Percentiles rank a stretch among this genome's conserved stretches.
Evolutionary conservation across 192 early-diverging fungal genomes (phyloP).

Genomic region (Chytriomyces sp.): DNA sequence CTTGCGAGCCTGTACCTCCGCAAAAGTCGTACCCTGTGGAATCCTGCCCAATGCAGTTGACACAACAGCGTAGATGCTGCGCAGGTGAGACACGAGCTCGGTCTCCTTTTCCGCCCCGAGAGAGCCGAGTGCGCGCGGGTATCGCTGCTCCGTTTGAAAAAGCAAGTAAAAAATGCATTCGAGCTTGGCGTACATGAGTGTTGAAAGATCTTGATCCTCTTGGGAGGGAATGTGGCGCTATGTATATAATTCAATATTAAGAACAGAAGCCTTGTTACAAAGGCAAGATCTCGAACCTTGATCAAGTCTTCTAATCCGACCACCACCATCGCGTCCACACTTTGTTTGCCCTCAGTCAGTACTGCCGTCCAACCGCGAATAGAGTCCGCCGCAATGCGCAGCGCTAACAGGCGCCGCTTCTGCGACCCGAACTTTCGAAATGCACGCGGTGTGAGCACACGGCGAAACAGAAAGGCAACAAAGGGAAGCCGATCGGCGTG

Average conservation of each 20-base stretch:
- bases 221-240: background rate
- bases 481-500: too few species aligned
- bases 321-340: background rate
- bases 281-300: background rate
- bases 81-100: background rate
- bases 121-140: background rate
- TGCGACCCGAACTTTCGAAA: background rate
- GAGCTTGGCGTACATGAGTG: background rate
- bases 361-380: too few species aligned
- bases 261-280: too few species aligned
- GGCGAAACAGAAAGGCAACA: background rate
- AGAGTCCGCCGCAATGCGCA: background rate
- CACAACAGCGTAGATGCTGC: background rate
- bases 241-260: too few species aligned
- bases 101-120: background rate
- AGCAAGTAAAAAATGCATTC: background rate
- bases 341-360: background rate
- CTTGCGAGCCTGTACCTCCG: background rate
- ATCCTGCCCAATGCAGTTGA: background rate
- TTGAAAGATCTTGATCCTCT: background rate
- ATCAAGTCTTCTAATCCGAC: background rate
- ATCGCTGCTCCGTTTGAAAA: background rate
- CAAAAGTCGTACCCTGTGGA: background rate
- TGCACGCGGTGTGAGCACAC: background rate
- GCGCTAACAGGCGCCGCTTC: background rate